Evolutionary conservation across 805 yeast genomes (phyloP).

Genomic region (Wickerhamiella galacta): DNA sequence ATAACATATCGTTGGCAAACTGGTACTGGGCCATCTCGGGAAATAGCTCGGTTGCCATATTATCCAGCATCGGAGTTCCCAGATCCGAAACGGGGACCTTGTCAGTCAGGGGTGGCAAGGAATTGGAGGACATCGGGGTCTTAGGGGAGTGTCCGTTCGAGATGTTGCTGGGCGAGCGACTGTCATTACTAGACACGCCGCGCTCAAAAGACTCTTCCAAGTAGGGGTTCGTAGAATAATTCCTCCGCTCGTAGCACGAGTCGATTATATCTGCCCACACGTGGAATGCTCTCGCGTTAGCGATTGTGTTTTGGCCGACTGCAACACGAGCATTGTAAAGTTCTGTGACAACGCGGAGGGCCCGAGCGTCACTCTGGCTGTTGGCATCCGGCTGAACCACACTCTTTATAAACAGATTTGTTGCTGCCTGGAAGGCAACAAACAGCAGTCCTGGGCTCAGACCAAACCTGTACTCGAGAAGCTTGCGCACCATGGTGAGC

Average conservation of each 20-base stretch:
- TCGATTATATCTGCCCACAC: not conserved
- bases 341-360: not conserved
- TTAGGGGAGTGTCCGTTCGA: no score
- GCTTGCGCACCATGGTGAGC: not conserved
- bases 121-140: no score
- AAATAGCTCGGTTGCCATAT: slow-evolving; percentile 2
- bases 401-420: slow-evolving; percentile 4
- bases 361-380: slow-evolving; percentile 2
- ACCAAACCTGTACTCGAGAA: not conserved
- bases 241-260: not conserved
- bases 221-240: no score
- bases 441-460: not conserved
- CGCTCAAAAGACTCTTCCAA: no score
- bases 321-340: not conserved
- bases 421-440: not conserved
- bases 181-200: no score
- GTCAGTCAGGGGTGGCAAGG: no score
- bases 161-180: no score
- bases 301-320: no score
- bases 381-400: slow-evolving; percentile 2
- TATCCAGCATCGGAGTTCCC: no score
- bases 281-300: no score
- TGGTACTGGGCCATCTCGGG: slow-evolving; percentile 4
- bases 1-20: not conserved
- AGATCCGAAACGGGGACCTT: no score